Evolutionary conservation across 148 eudicot genomes (phyloP), one percentile per base, ranked within the genome.

Genomic region (Camellia lanceoleosa): DNA sequence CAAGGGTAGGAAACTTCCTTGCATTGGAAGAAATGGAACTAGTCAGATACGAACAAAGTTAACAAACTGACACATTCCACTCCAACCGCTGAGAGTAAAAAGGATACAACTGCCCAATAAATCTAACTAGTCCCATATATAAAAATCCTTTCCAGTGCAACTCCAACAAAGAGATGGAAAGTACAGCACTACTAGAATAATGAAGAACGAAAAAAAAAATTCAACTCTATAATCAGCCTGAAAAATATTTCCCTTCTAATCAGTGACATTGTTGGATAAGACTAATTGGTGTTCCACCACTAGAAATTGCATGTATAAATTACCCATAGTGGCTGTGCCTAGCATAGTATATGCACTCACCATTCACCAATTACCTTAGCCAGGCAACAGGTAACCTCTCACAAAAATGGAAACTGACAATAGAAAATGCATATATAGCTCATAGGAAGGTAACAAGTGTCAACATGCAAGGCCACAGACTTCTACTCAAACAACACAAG

Each of bases 1-100:
- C 92, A 4, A 91, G 92, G 23, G 94, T 88, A 9, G 94, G 94
- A 80, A 91, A 91, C 84, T 91, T 91, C 3, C 94, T 92, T 91
- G 87, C 71, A 75, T 59, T 70, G 55, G 61, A 70, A 81, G 3
- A 63, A 12, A 65, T 3, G 19, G 46, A 79, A 18, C 20, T 69
- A 62, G 63, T 80, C 58, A 58, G 16, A 52, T 5, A 76, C 41
- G 54, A 83, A 69, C 54, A 47, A 81, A 58, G 9, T 12, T 5
- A 59, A 47, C 3, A n/a, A 80, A 55, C 72, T 80, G 71, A 10
- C 16, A 15, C 20, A 66, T 69, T 46, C 55, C 30, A 69, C 0
- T 0, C 73, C 19, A 78, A 41, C 43, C 5, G 12, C 43, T 19
- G n/a, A 15, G 47, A 20, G 19, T 47, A 47, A 47, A 4, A 55